Base-by-base conservation (phyloP, 2,329 filamentous ascomycete species). In the Neonectria punicea region DNA sequence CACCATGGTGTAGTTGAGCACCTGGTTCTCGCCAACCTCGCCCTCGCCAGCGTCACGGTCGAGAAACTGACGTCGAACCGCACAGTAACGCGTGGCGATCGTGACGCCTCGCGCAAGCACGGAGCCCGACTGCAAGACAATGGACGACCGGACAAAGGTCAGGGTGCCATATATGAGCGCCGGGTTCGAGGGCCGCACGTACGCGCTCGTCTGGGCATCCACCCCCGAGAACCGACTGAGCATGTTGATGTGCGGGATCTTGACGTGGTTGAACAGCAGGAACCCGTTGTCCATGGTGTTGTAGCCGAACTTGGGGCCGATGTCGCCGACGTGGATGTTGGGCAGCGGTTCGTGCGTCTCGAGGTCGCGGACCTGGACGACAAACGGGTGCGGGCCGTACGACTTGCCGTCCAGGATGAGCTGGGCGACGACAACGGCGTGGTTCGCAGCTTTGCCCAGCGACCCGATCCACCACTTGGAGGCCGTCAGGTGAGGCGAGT, bases 391-490 rank as follows among this genome's bases (percentile, higher is more conserved):
- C 41, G 92, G 92, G 0, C 92, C 92, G 69, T 89, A 89, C 18
- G 84, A 81, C 79, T 91, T 92, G 70, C 90, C 91, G 65, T 83
- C 81, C 66, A 93, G 85, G 67, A 90, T 86, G 30, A 94, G 83
- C 79, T 94, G 92, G 0, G 92, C 92, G 85, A 94, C 93, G 4
- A 94, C 91, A 2, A 93, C 88, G 1, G 92, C 92, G 74, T 93
- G 86, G 76, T 93, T 94, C 49, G 92, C 92, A 3, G 90, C 90
- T 71, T 90, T 86, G 56, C 92, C 92, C 4, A 94, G 84, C 11
- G 91, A 92, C 1, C 92, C 92, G 71, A 93, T 93, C 92, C 92
- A 94, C 92, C 92, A 95, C 76, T 95, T 95, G 36, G 90, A 91
- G 0, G 92, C 87, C 2, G 92, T 94, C 61, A 94, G 83, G 66